Percentiles rank a stretch among this genome's conserved stretches.
Conservation (phyloP, 192 early-diverging fungal genomes). For the Oehlia diaphana region DNA sequence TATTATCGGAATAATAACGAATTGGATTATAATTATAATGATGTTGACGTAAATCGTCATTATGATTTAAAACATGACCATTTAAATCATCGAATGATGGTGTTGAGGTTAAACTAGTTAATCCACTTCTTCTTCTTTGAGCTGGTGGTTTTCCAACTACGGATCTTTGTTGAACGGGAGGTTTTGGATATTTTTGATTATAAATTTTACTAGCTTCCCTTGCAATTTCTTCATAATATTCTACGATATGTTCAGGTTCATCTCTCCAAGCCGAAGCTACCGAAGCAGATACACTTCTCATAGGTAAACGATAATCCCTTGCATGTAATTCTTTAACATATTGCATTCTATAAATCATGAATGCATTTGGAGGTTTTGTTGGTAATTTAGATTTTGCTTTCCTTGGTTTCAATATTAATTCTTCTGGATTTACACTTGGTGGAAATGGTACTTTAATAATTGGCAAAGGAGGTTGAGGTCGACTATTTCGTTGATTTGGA, state of each 20-base stretch:
- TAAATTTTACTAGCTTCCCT: slow-evolving; percentile 18
- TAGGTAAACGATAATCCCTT: slow-evolving; percentile 14
- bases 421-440: slow-evolving; percentile 10
- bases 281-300: slow-evolving; percentile 9
- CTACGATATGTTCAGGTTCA: slow-evolving; percentile 15
- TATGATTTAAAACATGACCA: neutral
- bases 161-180: neutral
- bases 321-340: slow-evolving; percentile 21
- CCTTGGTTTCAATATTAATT: slow-evolving; percentile 12
- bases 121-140: neutral
- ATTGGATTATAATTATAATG: too few relatives aligned
- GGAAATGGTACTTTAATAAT: slow-evolving; percentile 18
- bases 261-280: slow-evolving; percentile 12
- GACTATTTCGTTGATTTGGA: neutral
- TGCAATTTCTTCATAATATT: slow-evolving; percentile 11
- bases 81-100: neutral
- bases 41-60: neutral
- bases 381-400: slow-evolving; percentile 11
- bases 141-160: neutral
- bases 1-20: neutral
- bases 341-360: slow-evolving; percentile 24
- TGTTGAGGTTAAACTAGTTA: neutral
- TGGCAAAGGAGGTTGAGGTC: slow-evolving; percentile 6
- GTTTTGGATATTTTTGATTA: slow-evolving; percentile 20
- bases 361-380: slow-evolving; percentile 18